These are phyloP conservation scores for Pythium graminicola DNA, from an alignment of 352 stramenopile species.

Conservation along the genomic window DNA sequence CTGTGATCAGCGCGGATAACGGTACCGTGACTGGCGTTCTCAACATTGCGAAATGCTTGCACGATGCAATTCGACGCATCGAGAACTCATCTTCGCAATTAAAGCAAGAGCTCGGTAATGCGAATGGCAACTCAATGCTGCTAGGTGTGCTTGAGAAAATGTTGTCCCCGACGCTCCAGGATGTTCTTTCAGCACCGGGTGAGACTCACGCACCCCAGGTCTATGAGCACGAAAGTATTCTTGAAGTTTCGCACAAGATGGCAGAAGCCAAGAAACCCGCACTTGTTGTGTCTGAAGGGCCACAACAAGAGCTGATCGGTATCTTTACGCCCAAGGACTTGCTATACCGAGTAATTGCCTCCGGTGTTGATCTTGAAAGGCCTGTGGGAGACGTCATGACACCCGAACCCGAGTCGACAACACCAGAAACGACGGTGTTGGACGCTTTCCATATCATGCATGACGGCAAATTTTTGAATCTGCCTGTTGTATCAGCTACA, in stretches of 20 bases:
- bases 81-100: constrained; percentile 83
- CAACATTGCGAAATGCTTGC: constrained; percentile 97
- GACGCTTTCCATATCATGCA: constrained; percentile 98
- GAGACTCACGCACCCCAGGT: constrained; percentile 74
- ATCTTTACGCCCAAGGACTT: constrained; percentile 99
- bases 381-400: constrained; percentile 93
- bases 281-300: constrained; percentile 61
- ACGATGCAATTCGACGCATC: constrained; percentile 97
- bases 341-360: constrained; percentile 92
- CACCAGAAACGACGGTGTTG: constrained; percentile 91
- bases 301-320: constrained; percentile 79
- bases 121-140: constrained; percentile 48
- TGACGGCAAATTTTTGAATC: constrained; percentile 95
- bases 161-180: constrained; percentile 71
- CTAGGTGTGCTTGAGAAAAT: constrained; percentile 85
- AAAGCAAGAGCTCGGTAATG: constrained; percentile 71
- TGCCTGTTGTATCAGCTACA: constrained; percentile 90
- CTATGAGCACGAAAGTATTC: constrained; percentile 58
- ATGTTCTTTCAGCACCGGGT: constrained; percentile 55
- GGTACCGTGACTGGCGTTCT: constrained; percentile 92
- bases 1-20: constrained; percentile 82
- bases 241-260: constrained; percentile 71
- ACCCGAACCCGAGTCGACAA: constrained; percentile 91
- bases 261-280: constrained; percentile 69
- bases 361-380: constrained; percentile 87